Evolutionary conservation across 805 yeast genomes (phyloP).

Genomic region (Ogataea wickerhamii): DNA sequence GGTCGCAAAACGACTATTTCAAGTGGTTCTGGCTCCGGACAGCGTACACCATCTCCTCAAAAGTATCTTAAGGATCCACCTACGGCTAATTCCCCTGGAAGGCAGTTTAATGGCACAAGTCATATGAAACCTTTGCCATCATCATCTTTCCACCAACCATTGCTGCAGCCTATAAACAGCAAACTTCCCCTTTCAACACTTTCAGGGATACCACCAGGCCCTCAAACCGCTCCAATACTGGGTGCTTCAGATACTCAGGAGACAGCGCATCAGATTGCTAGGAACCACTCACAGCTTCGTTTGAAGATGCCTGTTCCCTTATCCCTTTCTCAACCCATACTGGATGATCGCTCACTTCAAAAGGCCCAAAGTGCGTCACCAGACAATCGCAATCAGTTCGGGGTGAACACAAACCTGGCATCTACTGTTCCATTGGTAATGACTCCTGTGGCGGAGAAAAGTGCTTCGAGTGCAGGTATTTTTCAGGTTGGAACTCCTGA

Average conservation of each 20-base stretch:
- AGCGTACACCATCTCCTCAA: slow-evolving; percentile 47
- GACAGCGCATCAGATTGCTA: slow-evolving; percentile 23
- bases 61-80: slow-evolving; percentile 23
- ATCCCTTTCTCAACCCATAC: slow-evolving; percentile 15
- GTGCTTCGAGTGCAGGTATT: slow-evolving; percentile 12
- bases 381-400: slow-evolving; percentile 35
- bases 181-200: slow-evolving; percentile 22
- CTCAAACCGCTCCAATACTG: slow-evolving; percentile 28
- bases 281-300: slow-evolving; percentile 53
- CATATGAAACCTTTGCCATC: slow-evolving; percentile 50
- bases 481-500: slow-evolving; percentile 22
- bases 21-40: slow-evolving; percentile 36
- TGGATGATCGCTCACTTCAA: slow-evolving; percentile 7
- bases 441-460: slow-evolving; percentile 76
- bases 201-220: slow-evolving; percentile 19
- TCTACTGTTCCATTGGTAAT: slow-evolving; percentile 60
- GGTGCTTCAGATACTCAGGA: slow-evolving; percentile 16
- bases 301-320: slow-evolving; percentile 75
- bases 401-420: slow-evolving; percentile 59
- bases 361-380: slow-evolving; percentile 11
- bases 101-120: slow-evolving; percentile 28
- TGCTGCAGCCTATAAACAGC: slow-evolving; percentile 54
- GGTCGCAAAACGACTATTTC: slow-evolving; percentile 36
- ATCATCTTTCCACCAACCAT: slow-evolving; percentile 38
- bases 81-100: slow-evolving; percentile 28